Base-by-base conservation (phyloP, 768 basidiomycete genomes). In the Lentinula edodes region DNA sequence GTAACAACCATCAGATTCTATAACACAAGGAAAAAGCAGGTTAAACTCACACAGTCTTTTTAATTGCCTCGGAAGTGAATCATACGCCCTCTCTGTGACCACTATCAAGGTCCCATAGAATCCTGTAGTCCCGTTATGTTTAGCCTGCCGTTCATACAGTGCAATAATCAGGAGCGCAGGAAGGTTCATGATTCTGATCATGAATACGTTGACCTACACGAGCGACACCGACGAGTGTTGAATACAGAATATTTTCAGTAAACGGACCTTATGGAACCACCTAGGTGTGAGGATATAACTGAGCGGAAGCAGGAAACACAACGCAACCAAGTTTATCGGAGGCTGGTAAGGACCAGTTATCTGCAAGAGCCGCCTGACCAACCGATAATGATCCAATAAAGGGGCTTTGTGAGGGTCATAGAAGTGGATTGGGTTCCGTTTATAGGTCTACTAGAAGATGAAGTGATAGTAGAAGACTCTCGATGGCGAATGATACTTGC, bases 361-460 rank as follows among this genome's bases (percentile, higher is more conserved):
- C 32, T 34, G 51, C 28, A 46, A 23, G 43, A 6, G 39, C 39
- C 51, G 43, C 39, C 34, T 42, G 15, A 70, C 80, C 36, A 59
- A 92, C 91, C 95, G 87, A 69, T 97, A 98, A 73, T 98, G 95
- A 69, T 98, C 94, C 6, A 98, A 82, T n/a, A 97, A 72, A 16
- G 95, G 93, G 0, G 95, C 95, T 70, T 87, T 92, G 69, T 94
- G 89, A 2, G 95, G 95, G 70, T 98, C 93, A 71, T 98, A 97
- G 66, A 96, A 90, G 71, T 95, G 92, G 38, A 97, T 83, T 10
- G 95, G 93, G 28, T 84, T 91, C 52, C 88, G 83, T 77, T 97
- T 97, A 74, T 98, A 98, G 32, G 91, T 95, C 94, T 95, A 64
- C 18, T 48, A n/a, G 60, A 7, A 18, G 34, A 23, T 63, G 6